Percentiles rank a stretch among this genome's conserved stretches.
Evolutionary conservation across 176 grass and related monocot genomes (phyloP).

Genomic region (Triticum turgidum): DNA sequence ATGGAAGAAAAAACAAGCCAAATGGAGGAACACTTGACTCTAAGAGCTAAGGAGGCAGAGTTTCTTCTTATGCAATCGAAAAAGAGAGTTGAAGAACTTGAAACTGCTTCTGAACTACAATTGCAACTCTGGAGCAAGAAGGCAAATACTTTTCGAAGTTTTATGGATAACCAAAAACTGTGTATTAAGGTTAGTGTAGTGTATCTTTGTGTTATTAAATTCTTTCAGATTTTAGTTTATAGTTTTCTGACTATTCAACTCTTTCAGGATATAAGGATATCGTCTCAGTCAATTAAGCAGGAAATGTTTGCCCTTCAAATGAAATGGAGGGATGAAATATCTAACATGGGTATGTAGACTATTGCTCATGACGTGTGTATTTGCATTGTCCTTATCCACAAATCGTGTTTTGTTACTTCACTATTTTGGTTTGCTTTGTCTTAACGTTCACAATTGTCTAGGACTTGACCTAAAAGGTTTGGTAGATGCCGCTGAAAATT

Average conservation of each 20-base stretch:
- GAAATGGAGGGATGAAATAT: slow-evolving; percentile 89
- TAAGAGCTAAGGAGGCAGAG: slow-evolving; percentile 69
- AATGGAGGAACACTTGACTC: slow-evolving; percentile 59
- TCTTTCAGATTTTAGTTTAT: slow-evolving; percentile 27
- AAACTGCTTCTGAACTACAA: slow-evolving; percentile 63
- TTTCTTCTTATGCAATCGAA: slow-evolving; percentile 65
- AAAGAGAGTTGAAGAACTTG: slow-evolving; percentile 72
- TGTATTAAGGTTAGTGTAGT: slow-evolving; percentile 49
- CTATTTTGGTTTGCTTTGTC: background rate
- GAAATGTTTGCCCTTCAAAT: slow-evolving; percentile 71
- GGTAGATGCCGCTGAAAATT: slow-evolving; percentile 89
- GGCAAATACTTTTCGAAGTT: slow-evolving; percentile 70
- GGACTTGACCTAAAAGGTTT: slow-evolving; percentile 74
- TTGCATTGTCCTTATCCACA: slow-evolving; percentile 10
- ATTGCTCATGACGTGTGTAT: background rate
- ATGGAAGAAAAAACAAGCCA: slow-evolving; percentile 60
- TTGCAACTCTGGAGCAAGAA: slow-evolving; percentile 78
- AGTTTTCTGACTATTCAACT: slow-evolving; percentile 24
- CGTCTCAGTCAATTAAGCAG: slow-evolving; percentile 74
- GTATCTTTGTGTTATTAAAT: slow-evolving; percentile 17
- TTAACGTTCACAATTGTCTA: slow-evolving; percentile 36
- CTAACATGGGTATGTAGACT: slow-evolving; percentile 53
- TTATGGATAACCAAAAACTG: slow-evolving; percentile 56
- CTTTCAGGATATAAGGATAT: slow-evolving; percentile 76
- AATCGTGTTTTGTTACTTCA: background rate